Evolutionary conservation across 1,284 basidiomycete species (phyloP).

Genomic region (Lentinus polychrous): DNA sequence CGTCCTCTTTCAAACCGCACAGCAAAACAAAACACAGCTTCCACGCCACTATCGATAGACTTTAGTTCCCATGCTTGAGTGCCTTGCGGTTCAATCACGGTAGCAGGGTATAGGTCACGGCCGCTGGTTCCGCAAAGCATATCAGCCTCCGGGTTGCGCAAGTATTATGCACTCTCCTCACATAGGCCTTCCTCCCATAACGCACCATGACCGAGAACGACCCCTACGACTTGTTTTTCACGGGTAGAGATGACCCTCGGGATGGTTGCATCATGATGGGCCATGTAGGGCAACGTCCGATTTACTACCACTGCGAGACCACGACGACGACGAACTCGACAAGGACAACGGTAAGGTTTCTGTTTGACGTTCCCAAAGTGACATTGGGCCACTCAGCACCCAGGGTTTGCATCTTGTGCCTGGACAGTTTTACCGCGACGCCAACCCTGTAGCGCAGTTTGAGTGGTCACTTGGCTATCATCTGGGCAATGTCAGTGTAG

Average conservation of each 20-base stretch:
- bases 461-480: constrained; percentile 53
- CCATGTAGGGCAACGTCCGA: constrained; percentile 34
- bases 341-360: constrained; percentile 44
- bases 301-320: constrained; percentile 65
- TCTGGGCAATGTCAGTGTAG: constrained; percentile 52
- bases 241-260: constrained; percentile 58
- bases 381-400: too few species aligned
- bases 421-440: constrained; percentile 33
- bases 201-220: not conserved
- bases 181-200: not conserved
- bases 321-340: constrained; percentile 20
- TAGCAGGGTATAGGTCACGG: not conserved
- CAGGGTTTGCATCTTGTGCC: not conserved
- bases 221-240: constrained; percentile 56
- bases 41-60: constrained; percentile 8
- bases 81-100: constrained; percentile 4
- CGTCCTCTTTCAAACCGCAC: too few species aligned
- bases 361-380: not conserved
- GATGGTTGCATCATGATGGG: constrained; percentile 61
- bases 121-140: not conserved
- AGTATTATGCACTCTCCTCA: not conserved
- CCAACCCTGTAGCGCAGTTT: constrained; percentile 49
- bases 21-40: not conserved
- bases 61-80: not conserved
- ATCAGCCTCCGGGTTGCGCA: not conserved